Base-by-base conservation (phyloP, 164 flowering plant genomes). In the Euptelea pleiosperma region DNA sequence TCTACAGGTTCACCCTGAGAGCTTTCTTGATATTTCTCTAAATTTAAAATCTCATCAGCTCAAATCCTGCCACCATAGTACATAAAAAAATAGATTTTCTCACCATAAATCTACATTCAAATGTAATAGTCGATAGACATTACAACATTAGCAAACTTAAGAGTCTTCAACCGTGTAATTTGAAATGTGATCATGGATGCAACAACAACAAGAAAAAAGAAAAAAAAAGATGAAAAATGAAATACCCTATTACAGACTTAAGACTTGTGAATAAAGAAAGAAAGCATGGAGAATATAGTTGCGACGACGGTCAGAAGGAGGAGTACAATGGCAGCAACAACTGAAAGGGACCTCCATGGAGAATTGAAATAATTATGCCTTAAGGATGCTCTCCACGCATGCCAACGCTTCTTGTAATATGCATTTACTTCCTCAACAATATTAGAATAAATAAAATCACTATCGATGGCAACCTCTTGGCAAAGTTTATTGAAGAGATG, bases 261-360 rank as follows among this genome's bases (percentile, higher is more conserved):
- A 16, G 39, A 35, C 41, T 40, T 51, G 26, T 31, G 24, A 53
- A 40, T 37, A 58, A 29, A 28, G 33, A 61, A 64, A 12, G 73
- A 37, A 16, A 72, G 52, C 2, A 55, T 19, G 12, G 69, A 43
- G 25, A 71, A 65, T 7, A 66, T 0, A 25, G 75, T 30, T 16
- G 52, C 58, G 1, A 47, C 0, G 29, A 54, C 8, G 3, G 63
- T 61, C n/a, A 72, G 53, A 26, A 64, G 3, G 9, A 76, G 48
- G 3, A 71, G n/a, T 56, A 65, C 4, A 58, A 65, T 5, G 0
- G 48, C 69, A 12, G 64, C 41, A 15, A 44, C 4, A 14, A 57
- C 5, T 0, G 56, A n/a, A 46, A 36, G 2, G 15, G 43, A 6
- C 0, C 44, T 8, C 60, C 54, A 52, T 3, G 25, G 42, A 36